Base-by-base conservation (phyloP, 768 basidiomycete species). In the Mycena kentingensis region DNA sequence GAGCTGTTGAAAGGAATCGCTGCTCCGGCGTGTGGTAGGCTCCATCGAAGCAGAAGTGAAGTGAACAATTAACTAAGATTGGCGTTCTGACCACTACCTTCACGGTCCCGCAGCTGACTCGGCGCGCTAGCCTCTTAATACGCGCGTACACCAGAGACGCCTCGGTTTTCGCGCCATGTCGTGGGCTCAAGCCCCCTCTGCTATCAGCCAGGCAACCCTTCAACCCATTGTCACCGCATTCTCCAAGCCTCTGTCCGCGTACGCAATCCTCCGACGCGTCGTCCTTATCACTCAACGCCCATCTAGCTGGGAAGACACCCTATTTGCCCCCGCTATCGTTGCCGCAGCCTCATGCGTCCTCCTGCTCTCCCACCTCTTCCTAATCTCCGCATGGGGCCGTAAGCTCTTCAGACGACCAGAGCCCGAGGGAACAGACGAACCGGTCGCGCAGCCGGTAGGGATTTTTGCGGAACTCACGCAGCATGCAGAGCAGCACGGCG, bases 401-500 rank as follows among this genome's bases (percentile, higher is more conserved):
- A 58, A 56, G 27, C 28, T 49, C 2, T 54, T 29, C 36, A 53
- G 18, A 34, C 27, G 38, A 26, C 34, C 51, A 11, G 44, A 42
- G 21, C 41, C 56, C n/a, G 56, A 58, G 13, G 37, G 47, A 5
- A 25, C 18, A 18, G 47, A 43, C 7, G 61, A 63, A 28, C 36
- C 58, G 22, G 49, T 60, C 5, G 54, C 61, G 63, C 24, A 65
- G 63, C 26, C 58, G 16, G 50, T 63, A 15, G 71, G 70, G 22
- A 44, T 74, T 29, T 47, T 65, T 26, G 62, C 65, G 22, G 73
- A 75, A 43, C 60, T 76, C 45, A 65, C 65, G 31, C 65, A 60
- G 26, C 79, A 80, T 58, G 63, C 82, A 26, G 46, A 60, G 15
- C 57, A 65, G 12, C 74, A 78, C 47, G 79, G 81, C 4, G 83